Evolutionary conservation across 2,329 filamentous ascomycete species (phyloP).

Genomic region (Alternaria ventricosa): DNA sequence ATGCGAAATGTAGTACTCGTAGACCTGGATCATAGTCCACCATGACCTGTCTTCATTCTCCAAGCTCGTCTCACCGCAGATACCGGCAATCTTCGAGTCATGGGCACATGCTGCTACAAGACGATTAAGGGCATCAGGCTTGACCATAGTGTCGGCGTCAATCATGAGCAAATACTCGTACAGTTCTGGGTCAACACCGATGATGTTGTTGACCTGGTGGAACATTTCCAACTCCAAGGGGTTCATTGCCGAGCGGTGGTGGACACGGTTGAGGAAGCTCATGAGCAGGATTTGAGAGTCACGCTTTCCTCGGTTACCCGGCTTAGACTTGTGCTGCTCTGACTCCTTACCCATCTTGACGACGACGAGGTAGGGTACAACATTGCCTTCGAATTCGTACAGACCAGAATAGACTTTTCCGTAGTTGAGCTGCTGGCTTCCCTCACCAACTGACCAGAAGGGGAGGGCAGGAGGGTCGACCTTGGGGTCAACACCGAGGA

Average conservation of each 20-base stretch:
- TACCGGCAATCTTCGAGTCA: conserved; percentile 94
- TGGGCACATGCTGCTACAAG: conserved; percentile 92
- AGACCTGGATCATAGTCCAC: conserved; percentile 99
- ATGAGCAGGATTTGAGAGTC: conserved; percentile 96
- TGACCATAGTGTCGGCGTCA: conserved; percentile 94
- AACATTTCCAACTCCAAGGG: conserved; percentile 97
- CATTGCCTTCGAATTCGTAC: conserved; percentile 96
- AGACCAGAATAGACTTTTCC: conserved; percentile 98
- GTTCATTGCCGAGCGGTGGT: conserved; percentile 92
- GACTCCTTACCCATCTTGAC: conserved; percentile 98
- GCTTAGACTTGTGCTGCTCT: conserved; percentile 87
- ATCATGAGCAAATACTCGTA: conserved; percentile 99
- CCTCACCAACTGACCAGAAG: conserved; percentile 89
- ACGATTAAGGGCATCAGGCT: conserved; percentile 89
- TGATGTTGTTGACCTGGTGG: conserved; percentile 99
- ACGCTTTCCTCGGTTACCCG: conserved; percentile 97
- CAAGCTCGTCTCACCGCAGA: conserved; percentile 94
- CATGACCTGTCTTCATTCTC: conserved; percentile 94
- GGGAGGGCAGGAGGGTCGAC: conserved; percentile 92
- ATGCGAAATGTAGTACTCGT: conserved; percentile 99
- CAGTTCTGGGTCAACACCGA: conserved; percentile 94
- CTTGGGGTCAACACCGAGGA: conserved; percentile 95
- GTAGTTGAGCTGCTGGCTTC: conserved; percentile 94
- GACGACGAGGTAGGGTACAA: conserved; percentile 93
- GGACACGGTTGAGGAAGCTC: conserved; percentile 97